Evolutionary conservation across 1,139 yeast genomes (phyloP), one percentile per base, ranked within the genome.

Genomic region (Debaryomyces singareniensis): DNA sequence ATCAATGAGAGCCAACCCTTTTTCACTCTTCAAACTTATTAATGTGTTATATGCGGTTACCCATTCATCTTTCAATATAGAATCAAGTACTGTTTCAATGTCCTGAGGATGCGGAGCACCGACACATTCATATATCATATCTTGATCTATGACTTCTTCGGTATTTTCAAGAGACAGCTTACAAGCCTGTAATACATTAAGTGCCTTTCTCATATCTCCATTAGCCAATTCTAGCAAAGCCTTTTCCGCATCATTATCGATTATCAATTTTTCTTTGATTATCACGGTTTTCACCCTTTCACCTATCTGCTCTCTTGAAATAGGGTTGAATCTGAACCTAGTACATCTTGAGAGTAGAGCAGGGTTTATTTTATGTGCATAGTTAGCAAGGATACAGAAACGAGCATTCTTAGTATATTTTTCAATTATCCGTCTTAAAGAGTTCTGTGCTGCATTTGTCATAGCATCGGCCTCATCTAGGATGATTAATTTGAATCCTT

Each of bases 391-490:
- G 28, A 93, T 89, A 60, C 98, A 91, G 58, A 93, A 93, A 40
- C 99, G 72, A 12, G 97, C 89, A 55, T 89, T 89, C 48, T 85
- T 83, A 16, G 98, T 89, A 51, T 86, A 91, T 51, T 85, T 87
- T 54, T 93, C 99, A 54, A 93, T 93, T 42, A 74, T 76, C 37
- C 99, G 66, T 55, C 99, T 73, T 40, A 93, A 64, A 1, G 98
- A 96, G 52, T 91, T 91, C 54, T 93, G 61, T 0, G 99, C 98
- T 6, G 83, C 95, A 36, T 83, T 79, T 2, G 99, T 91, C 98
- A 93, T 93, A 27, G 98, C 95, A 58, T 93, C 98, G 0, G 98
- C 98, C 59, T 93, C 99, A 60, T 93, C 99, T 41, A 93, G 65
- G 21, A 93, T 86, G 36, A 93, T 82, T 43, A 93, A 66, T 50